Percentiles rank a stretch among this genome's conserved stretches.
phyloP scores from a whole-genome alignment of 176 grass and related monocot genomes.

The Bolboschoenus planiculmis region DNA sequence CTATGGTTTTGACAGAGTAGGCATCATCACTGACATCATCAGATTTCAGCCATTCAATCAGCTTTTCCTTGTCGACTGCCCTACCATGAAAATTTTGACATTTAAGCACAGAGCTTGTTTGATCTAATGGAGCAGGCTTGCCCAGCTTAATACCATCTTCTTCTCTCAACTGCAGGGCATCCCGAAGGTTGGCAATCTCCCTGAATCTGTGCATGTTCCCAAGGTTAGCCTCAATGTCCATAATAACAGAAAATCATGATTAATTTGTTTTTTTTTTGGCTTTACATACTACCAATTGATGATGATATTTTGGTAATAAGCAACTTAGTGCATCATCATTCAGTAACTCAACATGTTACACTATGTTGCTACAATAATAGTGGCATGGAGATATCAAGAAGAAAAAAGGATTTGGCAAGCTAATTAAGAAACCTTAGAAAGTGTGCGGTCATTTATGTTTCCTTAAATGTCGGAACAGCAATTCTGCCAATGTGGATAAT shows the following conservation, averaged over 20 bases:
- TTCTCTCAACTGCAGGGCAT: slow-evolving; percentile 14
- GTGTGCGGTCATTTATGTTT: neutral
- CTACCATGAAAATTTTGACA: slow-evolving; percentile 15
- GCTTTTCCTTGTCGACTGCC: slow-evolving; percentile 14
- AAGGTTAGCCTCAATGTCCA: neutral
- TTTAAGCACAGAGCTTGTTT: slow-evolving; percentile 8
- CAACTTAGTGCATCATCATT: neutral
- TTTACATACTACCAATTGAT: neutral
- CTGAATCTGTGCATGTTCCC: slow-evolving; percentile 25
- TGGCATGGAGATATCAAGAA: neutral
- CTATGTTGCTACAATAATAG: neutral
- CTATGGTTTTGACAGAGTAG: slow-evolving; percentile 21
- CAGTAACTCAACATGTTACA: neutral
- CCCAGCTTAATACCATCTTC: slow-evolving; percentile 15
- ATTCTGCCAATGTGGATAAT: neutral
- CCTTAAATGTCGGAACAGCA: neutral
- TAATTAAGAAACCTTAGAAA: neutral
- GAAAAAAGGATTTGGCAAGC: neutral
- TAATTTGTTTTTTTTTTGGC: neutral
- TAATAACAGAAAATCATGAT: neutral
- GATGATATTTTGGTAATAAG: neutral
- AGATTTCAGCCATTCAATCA: slow-evolving; percentile 13
- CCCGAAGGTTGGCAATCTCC: slow-evolving; percentile 21
- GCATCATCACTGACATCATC: neutral
- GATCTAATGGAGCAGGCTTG: neutral